Evolutionary conservation across 2,329 filamentous ascomycete species (phyloP).

Genomic region (Sodiomyces alkalinus): DNA sequence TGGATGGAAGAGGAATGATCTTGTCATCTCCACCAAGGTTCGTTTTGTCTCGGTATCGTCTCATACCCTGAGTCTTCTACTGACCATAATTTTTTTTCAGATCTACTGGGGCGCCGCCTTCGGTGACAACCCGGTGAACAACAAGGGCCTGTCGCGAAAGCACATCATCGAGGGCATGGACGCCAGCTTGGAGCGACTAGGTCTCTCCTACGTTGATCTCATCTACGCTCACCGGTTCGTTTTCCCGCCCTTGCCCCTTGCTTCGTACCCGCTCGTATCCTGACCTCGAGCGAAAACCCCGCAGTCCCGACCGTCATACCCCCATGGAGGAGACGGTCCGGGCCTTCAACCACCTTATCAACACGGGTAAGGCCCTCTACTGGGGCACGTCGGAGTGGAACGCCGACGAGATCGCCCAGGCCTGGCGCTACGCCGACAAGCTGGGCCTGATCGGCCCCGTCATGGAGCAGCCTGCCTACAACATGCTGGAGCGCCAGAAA

Average conservation of each 20-base stretch:
- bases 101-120: slow-evolving; percentile 49
- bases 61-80: too few relatives aligned
- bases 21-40: slow-evolving; percentile 47
- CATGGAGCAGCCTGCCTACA: slow-evolving; percentile 54
- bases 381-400: slow-evolving; percentile 58
- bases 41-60: slow-evolving; percentile 1
- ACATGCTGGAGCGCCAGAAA: slow-evolving; percentile 43
- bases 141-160: slow-evolving; percentile 51
- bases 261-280: too few relatives aligned
- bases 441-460: slow-evolving; percentile 46
- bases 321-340: slow-evolving; percentile 58
- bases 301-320: slow-evolving; percentile 42
- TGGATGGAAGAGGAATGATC: slow-evolving; percentile 44
- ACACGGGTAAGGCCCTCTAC: slow-evolving; percentile 53
- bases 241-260: too few relatives aligned
- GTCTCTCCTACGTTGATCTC: slow-evolving; percentile 48
- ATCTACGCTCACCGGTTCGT: slow-evolving; percentile 47
- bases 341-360: slow-evolving; percentile 56
- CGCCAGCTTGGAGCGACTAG: slow-evolving; percentile 39
- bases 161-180: slow-evolving; percentile 54
- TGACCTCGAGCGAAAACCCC: neutral
- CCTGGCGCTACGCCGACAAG: slow-evolving; percentile 44
- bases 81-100: too few relatives aligned
- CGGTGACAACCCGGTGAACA: slow-evolving; percentile 49
- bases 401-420: slow-evolving; percentile 48